These are phyloP conservation scores for Arthrobotrys iridis DNA, from an alignment of 2,329 filamentous ascomycete species.

Conservation along the genomic window DNA sequence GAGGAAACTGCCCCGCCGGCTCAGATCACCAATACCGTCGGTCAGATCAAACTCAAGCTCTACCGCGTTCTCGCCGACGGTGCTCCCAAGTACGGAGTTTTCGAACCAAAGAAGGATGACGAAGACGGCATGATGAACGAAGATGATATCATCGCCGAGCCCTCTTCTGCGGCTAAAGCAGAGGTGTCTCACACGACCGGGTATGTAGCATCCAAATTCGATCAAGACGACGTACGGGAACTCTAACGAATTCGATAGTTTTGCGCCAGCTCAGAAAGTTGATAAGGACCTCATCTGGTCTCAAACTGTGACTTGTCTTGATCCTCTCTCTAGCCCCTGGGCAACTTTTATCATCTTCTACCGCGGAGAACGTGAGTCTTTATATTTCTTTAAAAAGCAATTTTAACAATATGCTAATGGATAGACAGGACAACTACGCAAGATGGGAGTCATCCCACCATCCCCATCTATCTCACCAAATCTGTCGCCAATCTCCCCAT, in stretches of 20 bases:
- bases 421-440: slow-evolving; percentile 82
- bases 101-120: slow-evolving; percentile 53
- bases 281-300: slow-evolving; percentile 87
- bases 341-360: slow-evolving; percentile 98
- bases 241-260: slow-evolving; percentile 16
- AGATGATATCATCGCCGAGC: slow-evolving; percentile 50
- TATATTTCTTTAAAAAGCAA: neutral
- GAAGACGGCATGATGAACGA: slow-evolving; percentile 52
- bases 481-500: slow-evolving; percentile 27
- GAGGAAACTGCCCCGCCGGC: slow-evolving; percentile 48
- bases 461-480: slow-evolving; percentile 65
- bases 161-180: slow-evolving; percentile 47
- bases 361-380: slow-evolving; percentile 87
- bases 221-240: neutral
- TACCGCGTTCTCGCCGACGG: slow-evolving; percentile 51
- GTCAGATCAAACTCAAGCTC: slow-evolving; percentile 52
- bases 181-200: slow-evolving; percentile 53
- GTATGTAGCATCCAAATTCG: slow-evolving; percentile 3
- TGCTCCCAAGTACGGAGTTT: slow-evolving; percentile 53
- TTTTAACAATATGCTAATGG: neutral
- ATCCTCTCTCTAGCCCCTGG: slow-evolving; percentile 94
- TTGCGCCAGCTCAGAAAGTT: slow-evolving; percentile 79
- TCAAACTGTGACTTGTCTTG: slow-evolving; percentile 98
- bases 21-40: slow-evolving; percentile 52
- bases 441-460: slow-evolving; percentile 89